Base-by-base conservation (phyloP, 495 filamentous ascomycete species). In the Aspergillus mulundensis region DNA sequence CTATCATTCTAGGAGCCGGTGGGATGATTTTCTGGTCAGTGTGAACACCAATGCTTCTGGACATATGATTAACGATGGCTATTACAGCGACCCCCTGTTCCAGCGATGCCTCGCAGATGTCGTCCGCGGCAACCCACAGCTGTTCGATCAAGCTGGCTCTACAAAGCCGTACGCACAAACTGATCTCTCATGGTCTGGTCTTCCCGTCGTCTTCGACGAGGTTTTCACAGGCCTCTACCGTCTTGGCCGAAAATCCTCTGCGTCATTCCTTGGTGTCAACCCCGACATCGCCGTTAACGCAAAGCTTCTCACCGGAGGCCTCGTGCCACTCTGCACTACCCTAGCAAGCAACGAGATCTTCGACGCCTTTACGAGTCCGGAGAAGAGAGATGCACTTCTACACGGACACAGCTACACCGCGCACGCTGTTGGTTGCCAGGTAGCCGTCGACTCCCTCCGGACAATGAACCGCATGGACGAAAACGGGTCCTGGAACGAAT, bases 381-480 rank as follows among this genome's bases (percentile, higher is more conserved):
- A 87, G 36, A 91, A 90, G 72, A 79, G 78, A 12, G 85, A 89
- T 54, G 88, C 87, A 0, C 68, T 92, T 32, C 74, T 92, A 32
- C 88, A 92, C 60, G 88, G 88, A 0, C 88, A 92, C 68, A 89
- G 86, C 62, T 92, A 92, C 61, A 92, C 88, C 0, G 88, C 87
- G 3, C 87, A 92, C 65, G 75, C 88, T 0, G 77, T 91, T 8
- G 88, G 88, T 0, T 92, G 88, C 59, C 78, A 83, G 14, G 87
- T 91, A 12, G 88, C 87, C 0, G 71, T 81, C 14, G 78, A 80
- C 21, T 83, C 80, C 7, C 53, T 91, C 38, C 67, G 66, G 50
- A 71, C 70, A 38, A 77, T 90, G 77, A 65, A 72, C 45, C 56
- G 70, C 12, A 77, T 89, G 72, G 82, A 87, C 6, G 64, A 53